Base-by-base conservation (phyloP, 2,329 filamentous ascomycete genomes). In the Botrytis deweyae region DNA sequence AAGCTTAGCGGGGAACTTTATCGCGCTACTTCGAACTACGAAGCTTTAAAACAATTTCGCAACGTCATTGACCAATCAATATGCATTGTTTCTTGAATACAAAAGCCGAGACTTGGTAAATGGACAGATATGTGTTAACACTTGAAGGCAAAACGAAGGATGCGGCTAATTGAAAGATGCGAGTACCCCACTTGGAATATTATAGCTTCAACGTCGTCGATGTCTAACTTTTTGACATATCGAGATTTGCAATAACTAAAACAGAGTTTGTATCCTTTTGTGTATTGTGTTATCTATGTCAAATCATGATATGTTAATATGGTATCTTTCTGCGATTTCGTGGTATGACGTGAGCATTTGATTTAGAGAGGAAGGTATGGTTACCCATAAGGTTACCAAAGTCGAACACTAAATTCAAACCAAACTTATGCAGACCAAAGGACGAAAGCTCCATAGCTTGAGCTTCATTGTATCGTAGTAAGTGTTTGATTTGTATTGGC, bases 281-380 rank as follows among this genome's bases (percentile, higher is more conserved):
- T 3, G 0, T 5, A 16, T n/a, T 4, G 2, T 29, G 0, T 55
- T n/a, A 29, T 55, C 49, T 16, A n/a, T 5, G 10, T 29, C 25
- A n/a, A 3, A 14, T 14, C 10, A 55, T 29, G 25, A 55, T 14
- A 29, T 16, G 25, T 55, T 16, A 16, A n/a, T 12, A 55, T n/a
- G 49, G 2, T n/a, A n/a, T 16, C 12, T 55, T 16, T 55, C 25
- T 55, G 49, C 12, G 3, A 6, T 55, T 55, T 55, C 14, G 49
- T 29, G 25, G 10, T 29, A 55, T 55, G 10, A 16, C 25, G 49
- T 55, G 49, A 55, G 3, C 25, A 55, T 55, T 49, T 55, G 12
- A 55, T n/a, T 6, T 3, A 49, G 12, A 55, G 22, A 52, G 25
- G 8, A n/a, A 25, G 12, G 25, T 52, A 14, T 14, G 49, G 9